These are phyloP conservation scores for Fomitopsis schrenkii DNA, from an alignment of 1,284 basidiomycete species.

Conservation along the genomic window DNA sequence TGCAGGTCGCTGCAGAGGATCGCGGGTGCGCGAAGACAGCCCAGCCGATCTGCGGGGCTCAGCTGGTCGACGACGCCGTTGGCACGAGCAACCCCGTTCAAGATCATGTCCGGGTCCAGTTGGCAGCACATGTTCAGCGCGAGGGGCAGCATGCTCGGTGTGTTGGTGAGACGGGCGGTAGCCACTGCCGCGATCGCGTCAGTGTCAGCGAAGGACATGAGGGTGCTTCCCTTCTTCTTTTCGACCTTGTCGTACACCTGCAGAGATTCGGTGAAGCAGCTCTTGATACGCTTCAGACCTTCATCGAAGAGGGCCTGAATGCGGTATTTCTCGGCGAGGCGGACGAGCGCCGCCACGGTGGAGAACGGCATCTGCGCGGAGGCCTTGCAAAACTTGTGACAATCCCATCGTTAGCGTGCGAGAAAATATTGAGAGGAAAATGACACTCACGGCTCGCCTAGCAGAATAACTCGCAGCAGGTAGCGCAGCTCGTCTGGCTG, in stretches of 20 bases:
- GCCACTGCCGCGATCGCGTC: not conserved
- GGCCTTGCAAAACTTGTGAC: too few species aligned
- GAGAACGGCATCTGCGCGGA: not conserved
- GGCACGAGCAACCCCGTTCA: not conserved
- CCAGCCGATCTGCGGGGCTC: not conserved
- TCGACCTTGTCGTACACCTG: not conserved
- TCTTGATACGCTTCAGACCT: not conserved
- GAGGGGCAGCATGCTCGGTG: not conserved
- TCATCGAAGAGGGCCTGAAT: not conserved
- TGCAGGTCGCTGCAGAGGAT: too few species aligned
- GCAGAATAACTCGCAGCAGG: too few species aligned
- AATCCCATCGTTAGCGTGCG: too few species aligned
- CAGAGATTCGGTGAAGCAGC: not conserved
- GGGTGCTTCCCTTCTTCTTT: not conserved
- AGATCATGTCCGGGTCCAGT: not conserved
- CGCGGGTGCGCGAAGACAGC: too few species aligned
- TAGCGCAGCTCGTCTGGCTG: too few species aligned
- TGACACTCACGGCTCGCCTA: too few species aligned
- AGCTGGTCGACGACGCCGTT: not conserved
- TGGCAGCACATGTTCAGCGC: not conserved
- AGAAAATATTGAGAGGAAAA: too few species aligned
- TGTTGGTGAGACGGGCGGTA: not conserved
- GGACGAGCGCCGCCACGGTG: not conserved
- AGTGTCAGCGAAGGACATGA: not conserved
- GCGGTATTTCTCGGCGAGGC: not conserved